Percentiles rank a stretch among this genome's conserved stretches.
These are phyloP conservation scores for Rhizophora apiculata DNA, from an alignment of 345 rosid species.

Conservation along the genomic window DNA sequence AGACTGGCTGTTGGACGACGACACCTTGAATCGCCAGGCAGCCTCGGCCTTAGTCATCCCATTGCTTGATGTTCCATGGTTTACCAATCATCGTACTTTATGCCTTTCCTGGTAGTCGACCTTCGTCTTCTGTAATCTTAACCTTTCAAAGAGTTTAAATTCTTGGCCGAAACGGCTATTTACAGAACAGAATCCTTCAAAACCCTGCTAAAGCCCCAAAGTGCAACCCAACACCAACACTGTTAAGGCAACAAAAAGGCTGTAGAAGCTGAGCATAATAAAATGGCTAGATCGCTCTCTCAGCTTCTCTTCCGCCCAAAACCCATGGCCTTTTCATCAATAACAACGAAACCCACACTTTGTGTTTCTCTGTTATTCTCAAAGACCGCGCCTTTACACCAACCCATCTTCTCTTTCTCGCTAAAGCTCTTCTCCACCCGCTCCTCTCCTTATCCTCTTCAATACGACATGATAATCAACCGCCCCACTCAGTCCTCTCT, in stretches of 20 bases:
- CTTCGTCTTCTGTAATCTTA: too few species aligned
- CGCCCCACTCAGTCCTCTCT: slow-evolving; percentile 57
- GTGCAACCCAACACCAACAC: not conserved
- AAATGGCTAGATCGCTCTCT: slow-evolving; percentile 40
- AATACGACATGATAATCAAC: slow-evolving; percentile 77
- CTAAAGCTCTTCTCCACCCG: slow-evolving; percentile 44
- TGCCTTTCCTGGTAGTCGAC: too few species aligned
- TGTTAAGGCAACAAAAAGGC: too few species aligned
- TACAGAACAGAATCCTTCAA: not conserved
- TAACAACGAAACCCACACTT: slow-evolving; percentile 14
- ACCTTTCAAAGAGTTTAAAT: too few species aligned
- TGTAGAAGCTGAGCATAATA: not conserved
- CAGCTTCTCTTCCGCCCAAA: slow-evolving; percentile 33
- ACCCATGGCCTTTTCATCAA: slow-evolving; percentile 29
- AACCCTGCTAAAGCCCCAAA: slow-evolving; percentile 11
- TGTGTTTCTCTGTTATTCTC: slow-evolving; percentile 14
- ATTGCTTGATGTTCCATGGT: too few species aligned
- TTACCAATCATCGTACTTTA: too few species aligned
- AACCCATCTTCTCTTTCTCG: slow-evolving; percentile 23
- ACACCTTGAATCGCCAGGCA: too few species aligned
- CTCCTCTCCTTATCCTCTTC: slow-evolving; percentile 77
- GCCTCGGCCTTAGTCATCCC: too few species aligned
- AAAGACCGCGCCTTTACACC: slow-evolving; percentile 25
- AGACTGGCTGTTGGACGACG: too few species aligned
- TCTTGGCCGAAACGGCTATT: too few species aligned